Evolutionary conservation across 164 flowering plant genomes (phyloP), one percentile per base, ranked within the genome.

Genomic region (Dillenia suffruticosa): DNA sequence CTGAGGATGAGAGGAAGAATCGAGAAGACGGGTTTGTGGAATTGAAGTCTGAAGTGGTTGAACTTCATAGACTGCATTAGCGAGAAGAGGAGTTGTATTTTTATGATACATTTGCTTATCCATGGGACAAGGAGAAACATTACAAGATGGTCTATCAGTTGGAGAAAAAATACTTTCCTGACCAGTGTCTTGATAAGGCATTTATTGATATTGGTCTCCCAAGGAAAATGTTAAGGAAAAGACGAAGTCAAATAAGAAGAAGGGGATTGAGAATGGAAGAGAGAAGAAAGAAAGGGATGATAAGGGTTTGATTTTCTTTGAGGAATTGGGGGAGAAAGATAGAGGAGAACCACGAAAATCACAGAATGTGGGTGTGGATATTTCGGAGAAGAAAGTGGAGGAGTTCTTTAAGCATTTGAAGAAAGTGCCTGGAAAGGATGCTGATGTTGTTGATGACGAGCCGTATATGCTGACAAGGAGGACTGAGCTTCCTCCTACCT

Each of bases 51-150:
- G 94, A 94, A 62, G 86, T 91, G 3, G 95, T 88, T 17, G 88
- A 91, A 60, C 71, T 89, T 22, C 71, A 74, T 5, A 80, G 82
- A 10, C 50, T 86, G 65, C 97, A 91, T 48, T 64, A 85, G 66
- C 80, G 90, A 54, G 97, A 94, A 71, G 96, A 91, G 75, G 97
- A 91, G 73, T 65, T 94, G 71, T 87, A 82, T 56, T 91, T 89
- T 54, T 76, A 94, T 51, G 96, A 91, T 56, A 55, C 86, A 0
- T 88, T 94, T 64, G 83, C 93, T 1, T 89, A 76, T 69, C 99
- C 97, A 0, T 94, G 97, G 99, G 99, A 94, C 80, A 89, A 89
- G 72, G 93, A 87, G 51, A 94, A 91, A 83, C 97, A 94, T 74
- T 94, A 94, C 49, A 80, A 76, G 77, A 94, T 94, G 99, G 95